A percentile compares a stretch with the other conserved stretches of the same genome.
Conservation (phyloP, 2,329 filamentous ascomycete species). For the Clonostachys rosea region DNA sequence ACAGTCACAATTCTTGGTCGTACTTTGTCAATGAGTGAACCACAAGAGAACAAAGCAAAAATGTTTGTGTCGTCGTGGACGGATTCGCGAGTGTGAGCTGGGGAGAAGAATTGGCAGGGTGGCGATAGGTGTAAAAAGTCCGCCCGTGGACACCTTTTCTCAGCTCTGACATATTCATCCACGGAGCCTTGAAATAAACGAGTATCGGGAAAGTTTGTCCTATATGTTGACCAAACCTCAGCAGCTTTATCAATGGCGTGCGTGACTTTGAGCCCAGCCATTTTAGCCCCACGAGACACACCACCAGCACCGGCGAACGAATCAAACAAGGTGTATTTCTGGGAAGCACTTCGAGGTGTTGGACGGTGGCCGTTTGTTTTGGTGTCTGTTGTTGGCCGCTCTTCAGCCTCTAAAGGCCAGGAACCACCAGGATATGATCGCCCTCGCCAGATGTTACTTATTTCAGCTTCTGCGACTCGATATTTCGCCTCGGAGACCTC, state of each 20-base stretch:
- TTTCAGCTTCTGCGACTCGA: conserved; percentile 16
- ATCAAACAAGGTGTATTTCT: conserved; percentile 65
- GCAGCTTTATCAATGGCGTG: conserved; percentile 61
- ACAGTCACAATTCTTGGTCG: conserved; percentile 69
- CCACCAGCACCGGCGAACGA: conserved; percentile 72
- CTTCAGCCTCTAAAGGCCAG: conserved; percentile 10
- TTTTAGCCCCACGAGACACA: conserved; percentile 57
- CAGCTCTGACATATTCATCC: conserved; percentile 38
- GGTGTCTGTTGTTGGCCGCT: conserved; percentile 12
- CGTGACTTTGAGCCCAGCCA: conserved; percentile 50
- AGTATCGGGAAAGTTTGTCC: conserved; percentile 49
- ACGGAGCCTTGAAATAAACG: conserved; percentile 42
- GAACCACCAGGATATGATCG: conserved; percentile 20
- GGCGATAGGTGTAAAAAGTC: conserved; percentile 74
- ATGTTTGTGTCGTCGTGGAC: conserved; percentile 67
- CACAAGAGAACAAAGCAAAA: conserved; percentile 49
- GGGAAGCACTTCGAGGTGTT: conserved; percentile 12
- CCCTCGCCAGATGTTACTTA: conserved; percentile 26
- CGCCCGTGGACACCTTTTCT: conserved; percentile 30
- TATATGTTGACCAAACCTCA: conserved; percentile 53
- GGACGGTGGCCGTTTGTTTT: conserved; percentile 3
- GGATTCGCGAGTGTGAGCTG: conserved; percentile 65
- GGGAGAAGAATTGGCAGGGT: conserved; percentile 73
- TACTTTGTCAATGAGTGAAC: conserved; percentile 48
- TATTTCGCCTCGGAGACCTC: conserved; percentile 22